Conservation (phyloP, 495 filamentous ascomycete genomes). For the Pyrenula massariospora region DNA sequence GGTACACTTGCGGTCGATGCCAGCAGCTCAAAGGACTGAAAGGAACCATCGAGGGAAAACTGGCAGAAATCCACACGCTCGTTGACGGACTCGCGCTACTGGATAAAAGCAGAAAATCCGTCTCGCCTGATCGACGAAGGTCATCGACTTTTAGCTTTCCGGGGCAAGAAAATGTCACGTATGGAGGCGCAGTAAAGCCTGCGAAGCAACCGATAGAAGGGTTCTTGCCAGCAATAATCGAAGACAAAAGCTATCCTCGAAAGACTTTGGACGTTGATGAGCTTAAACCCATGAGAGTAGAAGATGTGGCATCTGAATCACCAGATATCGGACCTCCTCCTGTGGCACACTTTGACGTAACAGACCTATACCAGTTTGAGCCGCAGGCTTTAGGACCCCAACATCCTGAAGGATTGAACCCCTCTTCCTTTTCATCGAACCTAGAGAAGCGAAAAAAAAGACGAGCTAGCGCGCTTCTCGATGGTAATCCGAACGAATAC, state of each 20-base stretch:
- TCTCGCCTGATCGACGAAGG: constrained; percentile 9
- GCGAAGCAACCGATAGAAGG: constrained; percentile 48
- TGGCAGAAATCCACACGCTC: constrained; percentile 53
- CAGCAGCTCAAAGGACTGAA: constrained; percentile 55
- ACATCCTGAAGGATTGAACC: not conserved
- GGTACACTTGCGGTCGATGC: constrained; percentile 25
- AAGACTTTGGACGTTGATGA: constrained; percentile 50
- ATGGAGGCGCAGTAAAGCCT: constrained; percentile 6
- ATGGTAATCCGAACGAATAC: constrained; percentile 1
- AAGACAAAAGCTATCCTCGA: constrained; percentile 68
- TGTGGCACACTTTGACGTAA: constrained; percentile 8
- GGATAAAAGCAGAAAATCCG: constrained; percentile 6
- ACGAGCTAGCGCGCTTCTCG: constrained; percentile 25
- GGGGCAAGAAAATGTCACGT: constrained; percentile 18
- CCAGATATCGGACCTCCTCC: constrained; percentile 45
- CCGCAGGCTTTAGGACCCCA: not conserved
- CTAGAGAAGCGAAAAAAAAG: constrained; percentile 39
- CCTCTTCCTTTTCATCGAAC: constrained; percentile 21
- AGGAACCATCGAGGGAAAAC: constrained; percentile 54
- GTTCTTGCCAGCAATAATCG: constrained; percentile 67
- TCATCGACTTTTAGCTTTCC: constrained; percentile 5
- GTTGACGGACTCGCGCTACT: constrained; percentile 47
- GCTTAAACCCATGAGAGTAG: constrained; percentile 29
- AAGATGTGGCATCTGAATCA: constrained; percentile 40
- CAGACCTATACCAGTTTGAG: not conserved